Base-by-base conservation (phyloP, 257 asterid species). In the Euphrasia confusa region DNA sequence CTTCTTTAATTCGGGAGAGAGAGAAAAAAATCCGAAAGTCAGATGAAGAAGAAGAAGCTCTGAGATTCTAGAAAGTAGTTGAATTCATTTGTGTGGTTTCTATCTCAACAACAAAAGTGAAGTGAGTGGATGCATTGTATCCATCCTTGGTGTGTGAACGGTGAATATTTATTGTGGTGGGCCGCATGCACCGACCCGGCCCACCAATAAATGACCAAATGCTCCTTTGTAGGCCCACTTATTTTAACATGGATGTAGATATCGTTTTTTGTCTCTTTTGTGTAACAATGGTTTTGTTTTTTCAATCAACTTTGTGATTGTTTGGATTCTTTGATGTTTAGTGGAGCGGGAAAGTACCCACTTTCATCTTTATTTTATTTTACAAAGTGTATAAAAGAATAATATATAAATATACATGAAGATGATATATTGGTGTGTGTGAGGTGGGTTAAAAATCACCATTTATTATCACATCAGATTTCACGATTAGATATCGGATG, bases 161-260 rank as follows among this genome's bases (percentile, higher is more conserved):
- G 71, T 28, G 56, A 66, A 62, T 50, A 66, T 60, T 73, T 58
- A 59, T 47, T 60, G 71, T n/a, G 53, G 52, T 42, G 33, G 65
- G 75, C 74, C 60, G 64, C 60, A 47, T 26, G 70, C 78, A 71
- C 79, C 78, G 78, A 65, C 55, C 79, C 61, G 72, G 68, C 71
- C 75, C 76, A 68, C 77, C 66, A 49, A 13, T 44, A 60, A 66
- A 65, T 59, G 75, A 60, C 70, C 64, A 35, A 66, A 66, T 17
- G 33, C 64, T 66, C 73, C 50, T 67, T 71, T 54, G 15, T 35
- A 66, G 71, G 69, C 72, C 72, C 60, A 44, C 11, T 63, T 52
- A 28, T 17, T 24, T 61, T 0, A 0, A 1, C 28, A 50, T 6
- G 45, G 45, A 61, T 50, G 27, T 40, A 15, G 13, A 15, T 53